phyloP scores from a whole-genome alignment of 306 rosid genomes.

The Cicer bijugum region DNA sequence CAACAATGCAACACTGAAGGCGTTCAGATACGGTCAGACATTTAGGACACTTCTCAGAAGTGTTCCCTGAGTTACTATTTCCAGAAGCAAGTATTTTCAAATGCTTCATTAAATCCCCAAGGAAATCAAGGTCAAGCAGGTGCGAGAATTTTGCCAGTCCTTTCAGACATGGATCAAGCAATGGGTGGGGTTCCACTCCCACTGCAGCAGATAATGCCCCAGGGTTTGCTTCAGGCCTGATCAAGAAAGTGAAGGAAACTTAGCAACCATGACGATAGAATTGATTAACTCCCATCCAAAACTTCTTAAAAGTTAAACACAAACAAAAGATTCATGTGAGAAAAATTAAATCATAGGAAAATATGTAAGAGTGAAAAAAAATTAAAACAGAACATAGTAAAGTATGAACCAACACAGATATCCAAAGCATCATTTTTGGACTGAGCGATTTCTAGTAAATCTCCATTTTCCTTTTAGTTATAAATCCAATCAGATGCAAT shows the following conservation, averaged over 20 bases:
- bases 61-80: slow-evolving; percentile 48
- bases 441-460: slow-evolving; percentile 8
- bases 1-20: slow-evolving; percentile 90
- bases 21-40: slow-evolving; percentile 82
- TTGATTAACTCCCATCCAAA: slow-evolving; percentile 7
- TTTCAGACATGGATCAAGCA: slow-evolving; percentile 84
- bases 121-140: slow-evolving; percentile 86
- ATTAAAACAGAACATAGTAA: neutral
- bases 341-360: slow-evolving; percentile 17
- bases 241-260: slow-evolving; percentile 43
- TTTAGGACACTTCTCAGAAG: slow-evolving; percentile 53
- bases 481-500: slow-evolving; percentile 22
- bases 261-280: slow-evolving; percentile 42
- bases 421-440: slow-evolving; percentile 17
- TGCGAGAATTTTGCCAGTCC: slow-evolving; percentile 94
- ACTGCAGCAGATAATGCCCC: slow-evolving; percentile 48
- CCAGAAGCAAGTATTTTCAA: slow-evolving; percentile 77
- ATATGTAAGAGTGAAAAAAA: neutral
- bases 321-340: slow-evolving; percentile 12
- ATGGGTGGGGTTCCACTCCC: slow-evolving; percentile 62
- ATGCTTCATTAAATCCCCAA: slow-evolving; percentile 84
- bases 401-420: slow-evolving; percentile 28
- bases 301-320: neutral
- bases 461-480: neutral
- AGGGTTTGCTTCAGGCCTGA: slow-evolving; percentile 67